Percentiles rank a stretch among this genome's conserved stretches.
These are phyloP conservation scores for Cystofilobasidium ferigula DNA, from an alignment of 768 basidiomycete species.

Conservation along the genomic window DNA sequence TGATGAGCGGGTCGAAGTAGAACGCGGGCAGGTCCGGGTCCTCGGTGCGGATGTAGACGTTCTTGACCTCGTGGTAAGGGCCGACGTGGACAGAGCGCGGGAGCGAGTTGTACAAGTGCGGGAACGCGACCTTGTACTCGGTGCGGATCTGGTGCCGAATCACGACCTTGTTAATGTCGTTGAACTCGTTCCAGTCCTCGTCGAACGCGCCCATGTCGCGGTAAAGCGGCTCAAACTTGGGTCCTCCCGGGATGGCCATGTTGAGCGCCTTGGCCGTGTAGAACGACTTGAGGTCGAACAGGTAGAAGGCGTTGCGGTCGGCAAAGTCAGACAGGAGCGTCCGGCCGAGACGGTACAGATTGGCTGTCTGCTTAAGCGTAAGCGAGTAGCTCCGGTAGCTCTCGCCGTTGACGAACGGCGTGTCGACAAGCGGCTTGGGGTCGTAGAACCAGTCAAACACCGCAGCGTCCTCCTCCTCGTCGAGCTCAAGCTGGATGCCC, in stretches of 20 bases:
- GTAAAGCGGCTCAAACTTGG: constrained; percentile 92
- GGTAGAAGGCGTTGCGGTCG: constrained; percentile 78
- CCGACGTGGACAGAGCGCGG: constrained; percentile 88
- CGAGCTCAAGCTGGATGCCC: constrained; percentile 91
- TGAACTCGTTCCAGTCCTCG: constrained; percentile 82
- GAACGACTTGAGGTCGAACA: constrained; percentile 96
- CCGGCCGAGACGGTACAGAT: constrained; percentile 86
- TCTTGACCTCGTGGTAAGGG: constrained; percentile 86
- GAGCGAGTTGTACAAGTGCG: constrained; percentile 94
- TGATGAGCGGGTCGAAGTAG: constrained; percentile 97
- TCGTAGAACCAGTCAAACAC: constrained; percentile 99
- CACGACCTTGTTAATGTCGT: constrained; percentile 98
- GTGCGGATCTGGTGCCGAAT: constrained; percentile 97
- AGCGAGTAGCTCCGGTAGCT: constrained; percentile 91
- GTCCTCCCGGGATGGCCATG: constrained; percentile 94
- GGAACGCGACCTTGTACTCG: constrained; percentile 98
- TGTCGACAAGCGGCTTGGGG: constrained; percentile 83
- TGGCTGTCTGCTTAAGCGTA: constrained; percentile 88
- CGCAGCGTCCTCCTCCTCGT: constrained; percentile 77
- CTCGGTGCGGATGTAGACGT: constrained; percentile 96
- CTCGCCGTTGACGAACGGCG: constrained; percentile 72
- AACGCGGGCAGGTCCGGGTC: constrained; percentile 99
- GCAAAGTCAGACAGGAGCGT: constrained; percentile 87
- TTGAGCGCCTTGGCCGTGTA: constrained; percentile 96
- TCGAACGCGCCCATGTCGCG: constrained; percentile 95